A percentile compares a stretch with the other conserved stretches of the same genome.
Evolutionary conservation across 2,329 filamentous ascomycete genomes (phyloP).

Genomic region (Aspergillus clavatus): DNA sequence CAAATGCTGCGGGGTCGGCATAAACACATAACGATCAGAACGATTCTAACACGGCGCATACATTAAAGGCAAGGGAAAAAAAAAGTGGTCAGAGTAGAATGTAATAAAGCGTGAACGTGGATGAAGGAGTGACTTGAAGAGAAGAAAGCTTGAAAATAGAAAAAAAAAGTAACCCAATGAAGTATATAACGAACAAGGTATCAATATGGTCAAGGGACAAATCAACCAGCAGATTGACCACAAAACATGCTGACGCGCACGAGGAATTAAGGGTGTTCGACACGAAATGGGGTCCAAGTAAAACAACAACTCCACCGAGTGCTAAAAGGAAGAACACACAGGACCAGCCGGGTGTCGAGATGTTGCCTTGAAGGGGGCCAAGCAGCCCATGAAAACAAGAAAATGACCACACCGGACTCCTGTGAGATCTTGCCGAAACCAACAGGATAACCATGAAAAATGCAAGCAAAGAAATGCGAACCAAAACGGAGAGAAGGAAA

Average conservation of each 20-base stretch:
- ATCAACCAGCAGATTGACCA: conserved; percentile 20
- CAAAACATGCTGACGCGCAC: conserved; percentile 32
- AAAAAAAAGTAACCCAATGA: conserved; percentile 14
- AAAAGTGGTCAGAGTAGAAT: conserved; percentile 10
- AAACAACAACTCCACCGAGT: conserved; percentile 36
- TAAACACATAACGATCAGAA: conserved; percentile 25
- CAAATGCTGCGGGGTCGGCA: conserved; percentile 18
- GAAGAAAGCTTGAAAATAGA: conserved; percentile 10
- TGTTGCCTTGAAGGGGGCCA: conserved; percentile 31
- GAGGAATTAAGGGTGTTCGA: conserved; percentile 22
- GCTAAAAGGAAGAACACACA: conserved; percentile 41
- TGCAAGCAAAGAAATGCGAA: conserved; percentile 29
- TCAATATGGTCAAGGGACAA: conserved; percentile 21
- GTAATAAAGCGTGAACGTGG: conserved; percentile 12
- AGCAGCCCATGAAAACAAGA: conserved; percentile 35
- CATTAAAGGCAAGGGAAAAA: conserved; percentile 15
- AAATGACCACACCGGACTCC: conserved; percentile 44
- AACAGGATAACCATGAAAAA: conserved; percentile 22
- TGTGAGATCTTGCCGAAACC: conserved; percentile 32
- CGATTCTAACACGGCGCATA: conserved; percentile 23
- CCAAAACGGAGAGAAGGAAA: too few species aligned
- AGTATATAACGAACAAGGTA: conserved; percentile 30
- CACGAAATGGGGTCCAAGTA: conserved; percentile 5
- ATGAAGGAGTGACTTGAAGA: conserved; percentile 13
- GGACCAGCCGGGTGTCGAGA: conserved; percentile 45